These are phyloP conservation scores for Mycosarcoma maydis DNA, from an alignment of 1,284 basidiomycete genomes.

Conservation along the genomic window DNA sequence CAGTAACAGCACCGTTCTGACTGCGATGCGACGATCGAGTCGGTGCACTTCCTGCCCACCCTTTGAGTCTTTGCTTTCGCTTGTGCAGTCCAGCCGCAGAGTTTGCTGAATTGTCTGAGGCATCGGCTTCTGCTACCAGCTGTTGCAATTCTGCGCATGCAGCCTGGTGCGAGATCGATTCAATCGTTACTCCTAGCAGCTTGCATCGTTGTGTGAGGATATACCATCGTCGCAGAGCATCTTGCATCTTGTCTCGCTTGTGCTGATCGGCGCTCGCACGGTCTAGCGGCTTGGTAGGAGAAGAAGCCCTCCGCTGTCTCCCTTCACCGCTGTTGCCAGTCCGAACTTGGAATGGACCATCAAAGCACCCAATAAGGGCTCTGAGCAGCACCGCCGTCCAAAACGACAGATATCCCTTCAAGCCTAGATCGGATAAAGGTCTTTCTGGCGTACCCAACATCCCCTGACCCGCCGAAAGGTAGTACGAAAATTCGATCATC, in stretches of 20 bases:
- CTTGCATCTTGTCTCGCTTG: conserved; percentile 1
- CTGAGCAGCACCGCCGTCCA: conserved; percentile 88
- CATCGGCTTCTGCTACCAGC: conserved; percentile 16
- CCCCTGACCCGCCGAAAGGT: conserved; percentile 80
- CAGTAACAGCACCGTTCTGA: background rate
- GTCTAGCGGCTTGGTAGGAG: background rate
- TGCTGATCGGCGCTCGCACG: background rate
- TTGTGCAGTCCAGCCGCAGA: conserved; percentile 9
- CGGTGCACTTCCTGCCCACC: conserved; percentile 25
- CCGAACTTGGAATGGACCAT: conserved; percentile 12
- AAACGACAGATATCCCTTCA: conserved; percentile 88
- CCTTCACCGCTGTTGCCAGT: background rate
- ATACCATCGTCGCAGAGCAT: conserved; percentile 13
- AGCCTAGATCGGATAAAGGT: conserved; percentile 89
- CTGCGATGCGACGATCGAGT: background rate
- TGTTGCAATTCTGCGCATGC: conserved; percentile 25
- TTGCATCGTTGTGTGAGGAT: conserved; percentile 29
- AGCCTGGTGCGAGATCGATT: conserved; percentile 25
- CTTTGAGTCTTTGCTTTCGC: conserved; percentile 31
- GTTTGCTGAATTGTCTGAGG: conserved; percentile 14
- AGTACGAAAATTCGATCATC: conserved; percentile 98
- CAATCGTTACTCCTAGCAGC: conserved; percentile 26
- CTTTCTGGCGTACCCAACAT: conserved; percentile 92
- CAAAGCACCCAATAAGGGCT: conserved; percentile 75
- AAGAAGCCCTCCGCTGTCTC: conserved; percentile 13